Evolutionary conservation across 2,329 filamentous ascomycete species (phyloP), one percentile per base, ranked within the genome.

Genomic region (Hymenoscyphus salicellus): DNA sequence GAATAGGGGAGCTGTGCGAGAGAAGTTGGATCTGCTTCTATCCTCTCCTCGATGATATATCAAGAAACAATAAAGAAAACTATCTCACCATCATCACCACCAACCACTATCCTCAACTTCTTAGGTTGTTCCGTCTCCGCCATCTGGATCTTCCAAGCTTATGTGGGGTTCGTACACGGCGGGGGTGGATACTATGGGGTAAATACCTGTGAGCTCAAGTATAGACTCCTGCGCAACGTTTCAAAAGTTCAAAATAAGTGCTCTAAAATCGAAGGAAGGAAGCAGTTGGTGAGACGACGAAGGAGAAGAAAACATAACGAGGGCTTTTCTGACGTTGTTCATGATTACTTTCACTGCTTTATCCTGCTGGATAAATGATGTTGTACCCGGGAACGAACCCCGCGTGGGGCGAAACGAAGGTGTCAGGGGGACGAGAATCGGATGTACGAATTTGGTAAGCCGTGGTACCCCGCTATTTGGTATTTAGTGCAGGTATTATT

Each of bases 91-190:
- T 73, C 71, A 75, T 89, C 86, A 75, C 83, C 82, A 76, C 85
- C 86, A 71, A 89, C 81, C 72, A 83, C 86, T 72, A 89, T 85
- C 74, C 84, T 83, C 72, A 87, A 63, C 55, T 69, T 67, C 20
- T 56, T 8, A 6, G 17, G 16, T 23, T 60, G 32, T 49, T 28
- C 33, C 33, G 63, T 63, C 20, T 26, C 61, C 60, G 65, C 36
- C 67, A 70, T 68, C 14, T 49, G 41, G 41, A 10, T n/a, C 41
- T 46, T 46, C 41, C 41, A 14, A 23, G 46, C 20, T 23, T 49
- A 49, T 49, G 46, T 26, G 46, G 20, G 46, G 46, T 26, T 23
- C 5, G 38, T n/a, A n/a, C n/a, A 43, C 3, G 36, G 16, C 38
- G 38, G 16, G 7, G 4, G 6, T 14, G 20, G 10, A 49, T n/a